Evolutionary conservation across 306 rosid species (phyloP).

Genomic region (Luffa acutangula): DNA sequence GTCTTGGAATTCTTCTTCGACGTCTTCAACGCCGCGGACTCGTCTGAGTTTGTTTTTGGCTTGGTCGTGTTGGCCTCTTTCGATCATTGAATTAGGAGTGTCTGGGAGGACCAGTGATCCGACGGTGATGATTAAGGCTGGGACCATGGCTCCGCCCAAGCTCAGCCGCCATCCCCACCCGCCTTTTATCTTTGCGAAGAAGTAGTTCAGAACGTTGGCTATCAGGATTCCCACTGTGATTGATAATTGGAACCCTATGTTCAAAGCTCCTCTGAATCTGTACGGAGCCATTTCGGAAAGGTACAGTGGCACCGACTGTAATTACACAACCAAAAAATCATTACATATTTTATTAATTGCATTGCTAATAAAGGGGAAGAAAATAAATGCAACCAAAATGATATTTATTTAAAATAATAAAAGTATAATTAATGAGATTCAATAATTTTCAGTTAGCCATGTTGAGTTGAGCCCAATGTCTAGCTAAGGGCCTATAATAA

Average conservation of each 20-base stretch:
- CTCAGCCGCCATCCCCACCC: conserved; percentile 99
- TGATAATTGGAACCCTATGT: conserved; percentile 75
- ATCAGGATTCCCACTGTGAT: conserved; percentile 77
- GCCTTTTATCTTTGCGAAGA: conserved; percentile 76
- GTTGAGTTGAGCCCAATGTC: background rate
- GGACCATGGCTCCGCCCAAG: conserved; percentile 83
- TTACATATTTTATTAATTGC: background rate
- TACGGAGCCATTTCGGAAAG: conserved; percentile 93
- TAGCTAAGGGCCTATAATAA: background rate
- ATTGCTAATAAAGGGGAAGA: background rate
- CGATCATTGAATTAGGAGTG: conserved; percentile 88
- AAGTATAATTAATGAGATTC: background rate
- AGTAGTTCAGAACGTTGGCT: conserved; percentile 72
- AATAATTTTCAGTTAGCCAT: background rate
- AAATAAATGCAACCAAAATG: background rate
- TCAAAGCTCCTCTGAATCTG: conserved; percentile 71
- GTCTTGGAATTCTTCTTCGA: conserved; percentile 67
- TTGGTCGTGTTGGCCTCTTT: conserved; percentile 45
- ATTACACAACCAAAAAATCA: background rate
- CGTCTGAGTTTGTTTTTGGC: conserved; percentile 40
- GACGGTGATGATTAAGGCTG: conserved; percentile 54
- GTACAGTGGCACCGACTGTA: conserved; percentile 82
- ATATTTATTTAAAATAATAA: background rate
- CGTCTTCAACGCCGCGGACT: conserved; percentile 46
- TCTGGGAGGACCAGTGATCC: conserved; percentile 70